phyloP scores from a whole-genome alignment of 148 eudicot species.

The Chenopodium suecicum region DNA sequence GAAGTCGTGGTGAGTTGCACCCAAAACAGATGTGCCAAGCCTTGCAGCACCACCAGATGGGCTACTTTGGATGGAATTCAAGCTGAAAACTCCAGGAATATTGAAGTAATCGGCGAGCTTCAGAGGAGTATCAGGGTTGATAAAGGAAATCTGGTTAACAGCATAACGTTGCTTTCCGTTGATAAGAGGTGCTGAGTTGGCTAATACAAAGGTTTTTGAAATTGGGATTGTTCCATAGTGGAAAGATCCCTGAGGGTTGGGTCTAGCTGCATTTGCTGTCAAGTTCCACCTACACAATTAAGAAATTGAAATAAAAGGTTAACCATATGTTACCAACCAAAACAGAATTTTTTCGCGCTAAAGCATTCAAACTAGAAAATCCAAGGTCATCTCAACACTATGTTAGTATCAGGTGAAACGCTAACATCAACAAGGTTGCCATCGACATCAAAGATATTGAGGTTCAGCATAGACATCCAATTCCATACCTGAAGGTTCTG shows the following conservation, averaged over 20 bases:
- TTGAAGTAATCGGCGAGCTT: slow-evolving; percentile 92
- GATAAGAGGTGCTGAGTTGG: slow-evolving; percentile 67
- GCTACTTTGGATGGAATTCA: slow-evolving; percentile 56
- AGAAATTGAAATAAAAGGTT: not conserved
- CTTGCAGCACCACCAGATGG: slow-evolving; percentile 55
- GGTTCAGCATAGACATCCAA: not conserved
- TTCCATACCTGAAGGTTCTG: slow-evolving; percentile 68
- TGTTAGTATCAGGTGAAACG: not conserved
- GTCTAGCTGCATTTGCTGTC: slow-evolving; percentile 97
- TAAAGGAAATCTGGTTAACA: slow-evolving; percentile 72
- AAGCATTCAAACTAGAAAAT: not conserved
- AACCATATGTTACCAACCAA: too few relatives aligned
- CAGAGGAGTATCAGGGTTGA: slow-evolving; percentile 70
- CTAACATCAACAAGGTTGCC: not conserved
- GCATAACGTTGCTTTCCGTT: slow-evolving; percentile 78
- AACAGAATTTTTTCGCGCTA: not conserved
- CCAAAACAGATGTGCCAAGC: slow-evolving; percentile 61
- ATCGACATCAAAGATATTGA: not conserved
- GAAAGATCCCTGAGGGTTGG: slow-evolving; percentile 96
- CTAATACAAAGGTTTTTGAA: slow-evolving; percentile 55
- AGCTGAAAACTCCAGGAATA: slow-evolving; percentile 72
- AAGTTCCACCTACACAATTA: slow-evolving; percentile 77
- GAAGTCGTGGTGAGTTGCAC: slow-evolving; percentile 63
- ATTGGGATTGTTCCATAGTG: slow-evolving; percentile 74
- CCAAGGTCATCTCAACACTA: not conserved